Evolutionary conservation across 805 yeast genomes (phyloP).

Genomic region (Nakazawaea populi): DNA sequence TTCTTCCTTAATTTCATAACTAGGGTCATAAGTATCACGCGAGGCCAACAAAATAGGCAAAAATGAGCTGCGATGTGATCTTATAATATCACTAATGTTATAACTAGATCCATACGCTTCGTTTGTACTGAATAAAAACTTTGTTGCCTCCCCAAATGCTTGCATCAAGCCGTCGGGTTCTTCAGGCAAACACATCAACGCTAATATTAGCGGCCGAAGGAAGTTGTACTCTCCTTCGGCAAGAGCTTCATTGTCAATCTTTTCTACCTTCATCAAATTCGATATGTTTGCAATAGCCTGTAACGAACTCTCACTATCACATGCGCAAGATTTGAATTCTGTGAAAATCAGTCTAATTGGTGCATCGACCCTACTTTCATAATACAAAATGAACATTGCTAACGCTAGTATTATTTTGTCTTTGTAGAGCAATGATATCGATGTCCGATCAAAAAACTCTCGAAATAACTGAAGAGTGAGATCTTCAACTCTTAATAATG

Average conservation of each 20-base stretch:
- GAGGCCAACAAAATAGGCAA: slow-evolving; percentile 49
- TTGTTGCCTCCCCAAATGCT: slow-evolving; percentile 15
- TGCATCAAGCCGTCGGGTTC: slow-evolving; percentile 14
- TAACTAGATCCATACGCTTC: slow-evolving; percentile 18
- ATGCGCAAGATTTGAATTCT: slow-evolving; percentile 1
- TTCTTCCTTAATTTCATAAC: slow-evolving; percentile 36
- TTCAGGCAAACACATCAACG: not conserved
- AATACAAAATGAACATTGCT: slow-evolving; percentile 24
- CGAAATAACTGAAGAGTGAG: slow-evolving; percentile 35
- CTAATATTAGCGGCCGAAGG: not conserved
- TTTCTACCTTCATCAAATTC: not conserved
- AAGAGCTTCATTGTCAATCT: not conserved
- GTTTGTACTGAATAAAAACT: slow-evolving; percentile 17
- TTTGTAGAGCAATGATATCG: slow-evolving; percentile 37
- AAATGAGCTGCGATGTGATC: slow-evolving; percentile 11
- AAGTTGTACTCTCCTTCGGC: not conserved
- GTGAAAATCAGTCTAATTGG: slow-evolving; percentile 12
- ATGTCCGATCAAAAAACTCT: slow-evolving; percentile 38
- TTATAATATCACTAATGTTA: slow-evolving; percentile 23
- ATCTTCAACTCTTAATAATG: slow-evolving; percentile 19
- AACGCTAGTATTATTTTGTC: slow-evolving; percentile 43
- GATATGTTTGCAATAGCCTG: not conserved
- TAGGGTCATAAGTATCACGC: slow-evolving; percentile 62
- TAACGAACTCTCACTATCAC: not conserved
- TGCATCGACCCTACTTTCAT: slow-evolving; percentile 13